These are phyloP conservation scores for Tuber melanosporum DNA, from an alignment of 495 filamentous ascomycete species.

Conservation along the genomic window DNA sequence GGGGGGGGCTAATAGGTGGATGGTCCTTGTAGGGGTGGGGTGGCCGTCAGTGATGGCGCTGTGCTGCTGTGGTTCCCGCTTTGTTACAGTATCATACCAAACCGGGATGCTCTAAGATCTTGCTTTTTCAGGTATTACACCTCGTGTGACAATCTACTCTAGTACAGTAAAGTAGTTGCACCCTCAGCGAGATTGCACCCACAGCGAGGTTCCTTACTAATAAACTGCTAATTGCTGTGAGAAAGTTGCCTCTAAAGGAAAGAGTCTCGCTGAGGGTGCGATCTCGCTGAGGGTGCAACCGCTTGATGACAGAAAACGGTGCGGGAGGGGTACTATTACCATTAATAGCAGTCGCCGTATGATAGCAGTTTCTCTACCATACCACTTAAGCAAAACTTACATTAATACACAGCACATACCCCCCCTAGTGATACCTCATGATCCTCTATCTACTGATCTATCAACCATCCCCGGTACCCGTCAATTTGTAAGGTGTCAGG, in stretches of 20 bases:
- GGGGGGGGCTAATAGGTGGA: not conserved
- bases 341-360: not conserved
- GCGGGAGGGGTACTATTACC: not conserved
- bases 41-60: not conserved
- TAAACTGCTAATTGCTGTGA: no score
- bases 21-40: not conserved
- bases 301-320: not conserved
- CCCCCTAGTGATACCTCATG: not conserved
- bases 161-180: no score
- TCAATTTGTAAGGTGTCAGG: no score
- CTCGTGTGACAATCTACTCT: not conserved
- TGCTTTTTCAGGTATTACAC: not conserved
- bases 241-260: no score
- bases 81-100: not conserved
- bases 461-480: not conserved
- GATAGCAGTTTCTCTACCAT: not conserved
- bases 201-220: no score
- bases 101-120: not conserved
- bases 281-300: no score
- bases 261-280: no score
- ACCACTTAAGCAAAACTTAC: not conserved
- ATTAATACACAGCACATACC: not conserved
- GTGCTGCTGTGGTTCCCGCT: not conserved
- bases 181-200: no score
- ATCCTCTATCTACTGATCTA: not conserved